These are phyloP conservation scores for Pulveroboletus sp. DNA, from an alignment of 1,284 basidiomycete species.

Conservation along the genomic window DNA sequence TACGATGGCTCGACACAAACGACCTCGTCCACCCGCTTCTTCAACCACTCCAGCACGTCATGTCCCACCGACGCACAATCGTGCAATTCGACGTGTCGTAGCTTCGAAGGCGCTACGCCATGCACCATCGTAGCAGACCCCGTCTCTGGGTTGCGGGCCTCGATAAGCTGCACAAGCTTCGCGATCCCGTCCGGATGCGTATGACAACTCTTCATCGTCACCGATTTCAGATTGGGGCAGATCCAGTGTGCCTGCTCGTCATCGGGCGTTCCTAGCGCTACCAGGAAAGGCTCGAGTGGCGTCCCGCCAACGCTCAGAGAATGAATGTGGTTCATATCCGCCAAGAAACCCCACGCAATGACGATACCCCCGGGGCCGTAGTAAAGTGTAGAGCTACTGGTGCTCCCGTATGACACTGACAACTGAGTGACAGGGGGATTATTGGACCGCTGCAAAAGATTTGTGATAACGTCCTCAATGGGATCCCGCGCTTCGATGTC, in stretches of 20 bases:
- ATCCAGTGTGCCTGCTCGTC: conserved; percentile 60
- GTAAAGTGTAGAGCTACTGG: conserved; percentile 44
- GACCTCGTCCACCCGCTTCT: conserved; percentile 57
- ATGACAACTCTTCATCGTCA: conserved; percentile 63
- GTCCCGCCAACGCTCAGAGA: conserved; percentile 62
- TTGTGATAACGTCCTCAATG: conserved; percentile 63
- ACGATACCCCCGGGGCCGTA: conserved; percentile 45
- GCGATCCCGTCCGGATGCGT: conserved; percentile 59
- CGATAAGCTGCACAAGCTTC: conserved; percentile 68
- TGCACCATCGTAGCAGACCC: conserved; percentile 34
- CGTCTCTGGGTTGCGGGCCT: conserved; percentile 61
- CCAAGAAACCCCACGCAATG: conserved; percentile 52
- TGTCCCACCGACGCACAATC: conserved; percentile 62
- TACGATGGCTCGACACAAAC: conserved; percentile 54
- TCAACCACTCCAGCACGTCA: conserved; percentile 67
- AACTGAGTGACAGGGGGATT: conserved; percentile 56
- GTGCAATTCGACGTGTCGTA: conserved; percentile 59
- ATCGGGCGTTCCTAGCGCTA: conserved; percentile 56
- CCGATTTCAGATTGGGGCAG: conserved; percentile 56
- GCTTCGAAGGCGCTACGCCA: conserved; percentile 46
- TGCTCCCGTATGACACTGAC: conserved; percentile 57
- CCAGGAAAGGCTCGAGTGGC: conserved; percentile 59
- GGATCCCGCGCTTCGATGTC: conserved; percentile 70
- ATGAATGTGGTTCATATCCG: conserved; percentile 49
- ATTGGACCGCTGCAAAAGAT: conserved; percentile 57